Evolutionary conservation across 345 rosid species (phyloP).

Genomic region (Limnanthes douglasii): DNA sequence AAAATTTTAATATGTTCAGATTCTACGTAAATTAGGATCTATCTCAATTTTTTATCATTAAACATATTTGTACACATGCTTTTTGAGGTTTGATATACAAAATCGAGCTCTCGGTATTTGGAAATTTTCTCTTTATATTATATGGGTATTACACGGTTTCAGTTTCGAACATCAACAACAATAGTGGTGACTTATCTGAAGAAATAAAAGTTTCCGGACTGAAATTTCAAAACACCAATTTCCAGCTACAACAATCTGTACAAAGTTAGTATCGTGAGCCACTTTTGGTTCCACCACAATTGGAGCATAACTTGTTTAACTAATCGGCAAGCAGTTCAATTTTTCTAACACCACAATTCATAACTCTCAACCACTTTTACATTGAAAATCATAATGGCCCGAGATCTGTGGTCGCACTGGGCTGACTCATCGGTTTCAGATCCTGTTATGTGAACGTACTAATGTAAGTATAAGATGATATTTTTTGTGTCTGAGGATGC

Average conservation of each 20-base stretch:
- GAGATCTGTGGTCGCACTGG: conserved; percentile 83
- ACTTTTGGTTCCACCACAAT: conserved; percentile 67
- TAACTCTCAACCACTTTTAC: conserved; percentile 74
- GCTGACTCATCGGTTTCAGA: conserved; percentile 75
- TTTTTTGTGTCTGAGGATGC: no score
- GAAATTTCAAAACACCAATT: conserved; percentile 79
- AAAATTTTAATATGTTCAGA: no score
- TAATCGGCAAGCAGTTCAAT: conserved; percentile 29
- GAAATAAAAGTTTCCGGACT: conserved; percentile 69
- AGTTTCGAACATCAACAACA: no score
- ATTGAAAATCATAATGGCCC: conserved; percentile 85
- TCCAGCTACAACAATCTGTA: conserved; percentile 72
- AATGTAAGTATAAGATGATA: no score
- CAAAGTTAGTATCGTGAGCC: conserved; percentile 86
- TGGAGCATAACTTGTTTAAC: conserved; percentile 47
- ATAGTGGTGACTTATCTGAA: no score
- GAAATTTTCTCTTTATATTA: no score
- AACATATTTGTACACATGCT: no score
- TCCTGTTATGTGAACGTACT: conserved; percentile 82
- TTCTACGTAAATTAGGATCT: no score
- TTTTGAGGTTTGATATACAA: no score
- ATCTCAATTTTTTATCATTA: no score
- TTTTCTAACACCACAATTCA: conserved; percentile 44
- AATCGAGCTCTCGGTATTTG: no score
- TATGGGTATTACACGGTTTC: no score